phyloP scores from a whole-genome alignment of 1,139 yeast species.

The Eremothecium coryli region DNA sequence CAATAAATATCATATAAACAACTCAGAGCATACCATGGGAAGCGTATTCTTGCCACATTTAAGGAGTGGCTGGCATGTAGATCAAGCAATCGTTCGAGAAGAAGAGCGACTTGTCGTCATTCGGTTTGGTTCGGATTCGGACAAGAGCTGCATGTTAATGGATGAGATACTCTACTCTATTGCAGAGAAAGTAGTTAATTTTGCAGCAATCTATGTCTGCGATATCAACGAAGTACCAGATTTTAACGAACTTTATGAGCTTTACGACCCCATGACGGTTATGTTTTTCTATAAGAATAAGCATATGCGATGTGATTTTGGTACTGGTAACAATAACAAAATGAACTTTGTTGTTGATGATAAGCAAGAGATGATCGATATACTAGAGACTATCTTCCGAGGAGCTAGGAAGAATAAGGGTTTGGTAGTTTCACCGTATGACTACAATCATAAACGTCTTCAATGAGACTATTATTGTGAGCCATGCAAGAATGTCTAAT shows the following conservation, averaged over 20 bases:
- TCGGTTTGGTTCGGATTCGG: constrained; percentile 74
- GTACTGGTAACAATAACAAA: constrained; percentile 95
- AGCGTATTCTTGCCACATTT: constrained; percentile 82
- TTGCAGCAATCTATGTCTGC: constrained; percentile 81
- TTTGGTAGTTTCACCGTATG: constrained; percentile 68
- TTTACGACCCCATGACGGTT: constrained; percentile 81
- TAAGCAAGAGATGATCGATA: constrained; percentile 85
- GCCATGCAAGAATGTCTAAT: no score
- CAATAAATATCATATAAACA: no score
- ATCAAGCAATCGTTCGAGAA: constrained; percentile 81
- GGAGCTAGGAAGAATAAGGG: constrained; percentile 95
- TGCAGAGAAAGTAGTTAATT: constrained; percentile 77
- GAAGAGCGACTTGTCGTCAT: constrained; percentile 81
- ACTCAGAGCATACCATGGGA: constrained; percentile 46
- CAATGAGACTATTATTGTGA: constrained; percentile 4
- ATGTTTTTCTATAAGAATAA: constrained; percentile 92
- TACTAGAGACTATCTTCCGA: constrained; percentile 77
- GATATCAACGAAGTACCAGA: constrained; percentile 87
- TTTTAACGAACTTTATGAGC: constrained; percentile 86
- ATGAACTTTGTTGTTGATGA: constrained; percentile 70
- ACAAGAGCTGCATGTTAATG: constrained; percentile 77
- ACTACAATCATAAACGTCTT: constrained; percentile 27
- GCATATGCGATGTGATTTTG: constrained; percentile 97
- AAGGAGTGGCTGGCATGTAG: constrained; percentile 91
- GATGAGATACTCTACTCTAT: constrained; percentile 75